These are phyloP conservation scores for Salmacisia buchloeana DNA, from an alignment of 1,284 basidiomycete species.

Conservation along the genomic window DNA sequence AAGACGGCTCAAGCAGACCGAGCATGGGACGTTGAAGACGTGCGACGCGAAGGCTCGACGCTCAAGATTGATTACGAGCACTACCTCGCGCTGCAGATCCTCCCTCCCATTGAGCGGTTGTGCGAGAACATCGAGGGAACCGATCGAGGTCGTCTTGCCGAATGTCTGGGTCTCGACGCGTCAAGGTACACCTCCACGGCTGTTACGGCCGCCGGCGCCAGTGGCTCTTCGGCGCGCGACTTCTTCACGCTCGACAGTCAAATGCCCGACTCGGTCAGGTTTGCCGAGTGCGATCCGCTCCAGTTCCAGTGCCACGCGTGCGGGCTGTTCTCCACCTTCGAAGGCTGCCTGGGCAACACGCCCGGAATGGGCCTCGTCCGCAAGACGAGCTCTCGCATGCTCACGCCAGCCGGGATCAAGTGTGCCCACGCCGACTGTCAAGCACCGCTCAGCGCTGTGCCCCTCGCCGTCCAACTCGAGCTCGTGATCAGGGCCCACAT, in stretches of 20 bases:
- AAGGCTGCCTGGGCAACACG: constrained; percentile 12
- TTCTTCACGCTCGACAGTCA: constrained; percentile 85
- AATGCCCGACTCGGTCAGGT: constrained; percentile 79
- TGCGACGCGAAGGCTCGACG: constrained; percentile 58
- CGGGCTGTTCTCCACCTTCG: constrained; percentile 18
- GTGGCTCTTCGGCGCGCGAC: constrained; percentile 56
- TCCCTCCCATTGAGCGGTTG: constrained; percentile 88
- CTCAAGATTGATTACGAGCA: constrained; percentile 62
- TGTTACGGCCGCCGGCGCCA: constrained; percentile 56
- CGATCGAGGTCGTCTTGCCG: constrained; percentile 80
- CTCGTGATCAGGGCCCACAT: constrained; percentile 73
- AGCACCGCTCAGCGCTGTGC: constrained; percentile 58
- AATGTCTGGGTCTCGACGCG: constrained; percentile 90
- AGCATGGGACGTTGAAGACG: constrained; percentile 88
- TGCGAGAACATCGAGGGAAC: constrained; percentile 97
- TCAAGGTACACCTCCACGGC: constrained; percentile 60
- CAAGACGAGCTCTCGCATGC: constrained; percentile 4
- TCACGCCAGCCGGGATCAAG: constrained; percentile 54
- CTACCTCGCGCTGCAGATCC: constrained; percentile 83
- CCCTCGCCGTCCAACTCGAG: constrained; percentile 78
- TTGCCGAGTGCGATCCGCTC: constrained; percentile 34
- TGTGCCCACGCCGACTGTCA: constrained; percentile 58
- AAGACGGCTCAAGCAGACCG: constrained; percentile 80
- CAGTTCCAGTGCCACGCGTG: constrained; percentile 33
- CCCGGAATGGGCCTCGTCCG: background rate